Evolutionary conservation across 2,329 filamentous ascomycete species (phyloP).

Genomic region (Aspergillaceae sp.): DNA sequence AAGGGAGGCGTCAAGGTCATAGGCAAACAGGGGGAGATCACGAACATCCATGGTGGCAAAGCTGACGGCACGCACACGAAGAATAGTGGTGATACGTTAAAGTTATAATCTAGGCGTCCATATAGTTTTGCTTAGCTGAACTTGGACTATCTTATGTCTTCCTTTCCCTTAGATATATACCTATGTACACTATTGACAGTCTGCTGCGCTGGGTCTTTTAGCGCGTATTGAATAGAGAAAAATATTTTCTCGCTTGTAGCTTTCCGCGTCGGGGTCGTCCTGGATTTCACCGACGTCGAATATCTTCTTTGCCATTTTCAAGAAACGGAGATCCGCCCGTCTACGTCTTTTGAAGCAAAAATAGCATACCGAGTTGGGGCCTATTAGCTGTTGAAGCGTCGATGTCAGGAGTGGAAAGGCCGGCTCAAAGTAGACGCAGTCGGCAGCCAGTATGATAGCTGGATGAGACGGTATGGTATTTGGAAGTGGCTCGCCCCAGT

Average conservation of each 20-base stretch:
- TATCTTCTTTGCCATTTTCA: constrained; percentile 60
- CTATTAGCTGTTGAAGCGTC: constrained; percentile 67
- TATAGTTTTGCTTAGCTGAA: background rate
- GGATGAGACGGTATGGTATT: constrained; percentile 45
- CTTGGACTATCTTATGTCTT: background rate
- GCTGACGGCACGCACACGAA: constrained; percentile 38
- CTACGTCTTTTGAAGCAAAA: constrained; percentile 96
- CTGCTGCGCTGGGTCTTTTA: constrained; percentile 11
- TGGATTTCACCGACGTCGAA: constrained; percentile 56
- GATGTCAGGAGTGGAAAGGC: constrained; percentile 79
- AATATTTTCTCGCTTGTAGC: constrained; percentile 31
- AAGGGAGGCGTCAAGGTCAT: constrained; percentile 87
- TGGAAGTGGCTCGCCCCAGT: constrained; percentile 56
- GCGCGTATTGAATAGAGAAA: constrained; percentile 30
- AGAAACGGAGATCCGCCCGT: constrained; percentile 67
- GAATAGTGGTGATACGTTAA: constrained; percentile 24
- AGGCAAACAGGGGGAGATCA: constrained; percentile 77
- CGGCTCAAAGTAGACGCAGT: constrained; percentile 96
- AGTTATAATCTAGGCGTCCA: constrained; percentile 20
- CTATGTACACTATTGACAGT: background rate
- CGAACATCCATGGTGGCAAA: constrained; percentile 75
- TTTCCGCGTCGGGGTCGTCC: constrained; percentile 42
- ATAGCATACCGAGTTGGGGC: constrained; percentile 57
- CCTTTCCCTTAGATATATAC: background rate
- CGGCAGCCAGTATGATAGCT: constrained; percentile 81